phyloP scores from a whole-genome alignment of 2,329 filamentous ascomycete species.

The Endothia cerciana region DNA sequence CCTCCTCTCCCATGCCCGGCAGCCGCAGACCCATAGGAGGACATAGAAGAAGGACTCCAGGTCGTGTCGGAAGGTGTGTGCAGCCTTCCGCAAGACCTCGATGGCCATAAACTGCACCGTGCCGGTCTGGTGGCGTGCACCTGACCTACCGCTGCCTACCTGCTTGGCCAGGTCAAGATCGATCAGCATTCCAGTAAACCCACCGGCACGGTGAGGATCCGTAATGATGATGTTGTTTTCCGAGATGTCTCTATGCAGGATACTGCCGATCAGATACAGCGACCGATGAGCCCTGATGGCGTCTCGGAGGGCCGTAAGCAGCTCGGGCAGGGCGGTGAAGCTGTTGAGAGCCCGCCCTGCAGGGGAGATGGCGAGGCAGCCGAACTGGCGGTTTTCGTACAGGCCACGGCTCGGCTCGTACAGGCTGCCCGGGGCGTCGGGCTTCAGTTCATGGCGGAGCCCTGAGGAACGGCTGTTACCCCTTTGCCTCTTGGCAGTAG shows the following conservation, averaged over 20 bases:
- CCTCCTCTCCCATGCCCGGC: not conserved
- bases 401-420: not conserved
- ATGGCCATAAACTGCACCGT: slow-evolving; percentile 42
- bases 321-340: slow-evolving; percentile 37
- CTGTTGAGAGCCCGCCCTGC: slow-evolving; percentile 35
- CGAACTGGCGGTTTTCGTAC: slow-evolving; percentile 38
- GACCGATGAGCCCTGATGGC: slow-evolving; percentile 43
- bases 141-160: slow-evolving; percentile 31
- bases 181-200: slow-evolving; percentile 40
- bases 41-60: slow-evolving; percentile 30
- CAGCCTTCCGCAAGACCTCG: slow-evolving; percentile 37
- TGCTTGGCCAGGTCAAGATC: slow-evolving; percentile 40
- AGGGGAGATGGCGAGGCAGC: slow-evolving; percentile 38
- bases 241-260: slow-evolving; percentile 44
- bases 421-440: not conserved
- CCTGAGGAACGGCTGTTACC: too few relatives aligned
- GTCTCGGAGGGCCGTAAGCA: slow-evolving; percentile 41
- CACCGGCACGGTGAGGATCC: slow-evolving; percentile 25
- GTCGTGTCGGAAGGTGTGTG: slow-evolving; percentile 38
- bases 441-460: too few relatives aligned
- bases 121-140: slow-evolving; percentile 35
- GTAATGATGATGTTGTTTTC: slow-evolving; percentile 45
- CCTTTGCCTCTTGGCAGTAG: too few relatives aligned
- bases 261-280: slow-evolving; percentile 38
- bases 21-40: slow-evolving; percentile 5